phyloP scores from a whole-genome alignment of 148 eudicot genomes.

The Spergularia bocconei region DNA sequence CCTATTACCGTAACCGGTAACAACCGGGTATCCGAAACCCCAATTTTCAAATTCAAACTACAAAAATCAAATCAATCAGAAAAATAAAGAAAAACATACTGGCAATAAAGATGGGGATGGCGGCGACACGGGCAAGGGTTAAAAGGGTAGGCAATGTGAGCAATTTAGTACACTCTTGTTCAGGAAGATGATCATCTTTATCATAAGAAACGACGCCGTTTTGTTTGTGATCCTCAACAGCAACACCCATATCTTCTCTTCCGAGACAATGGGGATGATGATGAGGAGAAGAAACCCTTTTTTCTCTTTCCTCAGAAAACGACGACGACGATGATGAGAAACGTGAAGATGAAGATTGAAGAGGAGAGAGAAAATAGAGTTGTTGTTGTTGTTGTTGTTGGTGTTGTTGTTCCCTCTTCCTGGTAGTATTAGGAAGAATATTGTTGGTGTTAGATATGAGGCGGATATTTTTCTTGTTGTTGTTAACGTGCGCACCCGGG shows the following conservation, averaged over 20 bases:
- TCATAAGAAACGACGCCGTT: constrained; percentile 9
- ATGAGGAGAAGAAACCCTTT: constrained; percentile 11
- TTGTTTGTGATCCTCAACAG: constrained; percentile 6
- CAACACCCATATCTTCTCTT: constrained; percentile 28
- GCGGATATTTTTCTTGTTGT: constrained; percentile 20
- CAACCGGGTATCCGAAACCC: background rate
- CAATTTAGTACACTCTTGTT: constrained; percentile 40
- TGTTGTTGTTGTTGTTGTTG: constrained; percentile 6
- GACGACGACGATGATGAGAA: constrained; percentile 19
- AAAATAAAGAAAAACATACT: constrained; percentile 41
- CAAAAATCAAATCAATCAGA: background rate
- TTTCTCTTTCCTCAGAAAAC: constrained; percentile 26
- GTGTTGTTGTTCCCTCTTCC: constrained; percentile 21
- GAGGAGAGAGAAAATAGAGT: constrained; percentile 5
- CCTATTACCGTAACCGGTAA: background rate
- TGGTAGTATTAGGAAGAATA: background rate
- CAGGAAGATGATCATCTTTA: background rate
- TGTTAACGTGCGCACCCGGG: constrained; percentile 35
- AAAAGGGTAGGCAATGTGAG: constrained; percentile 84
- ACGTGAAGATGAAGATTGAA: background rate
- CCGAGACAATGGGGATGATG: constrained; percentile 7
- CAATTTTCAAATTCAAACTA: background rate
- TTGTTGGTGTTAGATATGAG: constrained; percentile 2
- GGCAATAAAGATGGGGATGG: constrained; percentile 68
- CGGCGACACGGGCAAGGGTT: constrained; percentile 88